A percentile compares a stretch with the other conserved stretches of the same genome.
Evolutionary conservation across 108 stramenopile genomes (phyloP).

Genomic region (Nannochloropsis gaditana): DNA sequence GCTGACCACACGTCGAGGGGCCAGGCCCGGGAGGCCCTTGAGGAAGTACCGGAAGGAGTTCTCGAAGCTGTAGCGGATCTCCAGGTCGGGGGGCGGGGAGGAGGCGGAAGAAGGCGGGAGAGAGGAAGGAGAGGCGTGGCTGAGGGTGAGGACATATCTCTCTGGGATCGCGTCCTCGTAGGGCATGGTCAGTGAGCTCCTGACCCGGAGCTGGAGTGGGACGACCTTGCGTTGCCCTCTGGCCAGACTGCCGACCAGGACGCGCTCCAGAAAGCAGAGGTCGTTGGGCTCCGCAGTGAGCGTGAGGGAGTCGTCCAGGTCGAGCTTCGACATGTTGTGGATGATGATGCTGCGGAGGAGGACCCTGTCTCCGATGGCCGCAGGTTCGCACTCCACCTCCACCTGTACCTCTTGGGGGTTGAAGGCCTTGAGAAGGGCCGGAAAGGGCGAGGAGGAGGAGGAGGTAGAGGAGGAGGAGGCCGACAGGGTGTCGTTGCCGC

Average conservation of each 20-base stretch:
- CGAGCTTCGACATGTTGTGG: neutral
- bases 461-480: neutral
- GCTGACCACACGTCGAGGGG: neutral
- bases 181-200: neutral
- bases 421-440: neutral
- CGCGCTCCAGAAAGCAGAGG: neutral
- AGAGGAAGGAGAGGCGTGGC: neutral
- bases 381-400: neutral
- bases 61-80: neutral
- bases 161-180: neutral
- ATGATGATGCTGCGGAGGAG: neutral
- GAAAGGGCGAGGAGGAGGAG: neutral
- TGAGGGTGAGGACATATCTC: neutral
- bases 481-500: neutral
- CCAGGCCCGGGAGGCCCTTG: neutral
- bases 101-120: neutral
- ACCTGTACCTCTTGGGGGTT: neutral
- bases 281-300: neutral
- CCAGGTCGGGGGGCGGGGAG: neutral
- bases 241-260: neutral
- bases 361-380: neutral
- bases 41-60: neutral
- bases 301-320: neutral
- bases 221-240: neutral
- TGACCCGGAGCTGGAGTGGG: neutral